These are phyloP conservation scores for Lentinula sp. DNA, from an alignment of 768 basidiomycete genomes.

Conservation along the genomic window DNA sequence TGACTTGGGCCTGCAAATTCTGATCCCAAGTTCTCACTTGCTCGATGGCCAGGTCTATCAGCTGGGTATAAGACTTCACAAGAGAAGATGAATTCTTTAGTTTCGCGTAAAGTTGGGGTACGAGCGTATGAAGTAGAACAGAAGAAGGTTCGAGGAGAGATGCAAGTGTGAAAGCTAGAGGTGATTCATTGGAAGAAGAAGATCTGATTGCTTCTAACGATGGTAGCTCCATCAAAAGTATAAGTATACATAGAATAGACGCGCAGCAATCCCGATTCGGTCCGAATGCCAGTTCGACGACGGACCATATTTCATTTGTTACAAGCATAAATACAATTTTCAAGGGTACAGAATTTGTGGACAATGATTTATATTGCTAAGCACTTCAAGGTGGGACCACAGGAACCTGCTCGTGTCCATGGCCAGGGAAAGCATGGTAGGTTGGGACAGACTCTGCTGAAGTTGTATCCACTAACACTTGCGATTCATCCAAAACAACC, in stretches of 20 bases:
- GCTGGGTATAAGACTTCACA: slow-evolving; percentile 37
- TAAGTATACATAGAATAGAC: no score
- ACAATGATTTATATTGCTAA: neutral
- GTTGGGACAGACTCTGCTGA: neutral
- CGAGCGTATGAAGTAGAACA: slow-evolving; percentile 43
- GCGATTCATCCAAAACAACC: neutral
- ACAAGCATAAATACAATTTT: neutral
- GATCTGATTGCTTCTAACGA: neutral
- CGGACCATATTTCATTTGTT: neutral
- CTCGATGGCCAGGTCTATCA: slow-evolving; percentile 50
- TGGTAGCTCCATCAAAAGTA: neutral
- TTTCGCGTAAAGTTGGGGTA: slow-evolving; percentile 39
- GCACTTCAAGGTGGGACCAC: neutral
- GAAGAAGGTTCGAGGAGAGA: slow-evolving; percentile 62
- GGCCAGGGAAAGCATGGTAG: neutral
- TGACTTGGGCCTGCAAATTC: slow-evolving; percentile 51
- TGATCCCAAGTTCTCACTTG: slow-evolving; percentile 49
- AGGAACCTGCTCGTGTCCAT: neutral
- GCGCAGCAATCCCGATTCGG: neutral
- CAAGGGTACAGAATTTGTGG: neutral
- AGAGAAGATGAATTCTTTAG: slow-evolving; percentile 15
- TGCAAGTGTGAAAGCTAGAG: slow-evolving; percentile 21
- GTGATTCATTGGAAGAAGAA: neutral
- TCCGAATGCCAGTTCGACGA: neutral
- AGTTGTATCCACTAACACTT: neutral